These are phyloP conservation scores for Termitomyces sp. DNA, from an alignment of 768 basidiomycete species.

Conservation along the genomic window DNA sequence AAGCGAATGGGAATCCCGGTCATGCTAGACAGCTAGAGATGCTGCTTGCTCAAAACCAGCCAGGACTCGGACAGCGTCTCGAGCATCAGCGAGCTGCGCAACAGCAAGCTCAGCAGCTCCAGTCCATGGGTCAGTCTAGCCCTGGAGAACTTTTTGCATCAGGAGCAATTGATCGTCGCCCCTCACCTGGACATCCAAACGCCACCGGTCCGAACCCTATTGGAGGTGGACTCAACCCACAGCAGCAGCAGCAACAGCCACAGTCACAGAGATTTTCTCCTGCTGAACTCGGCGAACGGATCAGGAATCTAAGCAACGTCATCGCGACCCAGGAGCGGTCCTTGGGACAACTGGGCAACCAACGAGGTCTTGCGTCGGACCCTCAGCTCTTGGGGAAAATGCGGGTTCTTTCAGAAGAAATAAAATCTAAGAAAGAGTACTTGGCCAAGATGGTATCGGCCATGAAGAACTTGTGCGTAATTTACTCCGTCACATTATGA, in stretches of 20 bases:
- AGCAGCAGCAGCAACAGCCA: constrained; percentile 7
- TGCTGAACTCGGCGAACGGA: constrained; percentile 15
- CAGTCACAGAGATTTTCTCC: constrained; percentile 3
- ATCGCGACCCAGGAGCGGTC: constrained; percentile 11
- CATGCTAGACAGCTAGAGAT: constrained; percentile 43
- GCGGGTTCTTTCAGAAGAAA: constrained; percentile 19
- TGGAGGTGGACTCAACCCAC: constrained; percentile 3
- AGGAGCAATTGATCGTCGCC: constrained; percentile 42
- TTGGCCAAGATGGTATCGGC: constrained; percentile 31
- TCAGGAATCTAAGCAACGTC: not conserved
- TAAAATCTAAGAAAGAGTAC: constrained; percentile 34
- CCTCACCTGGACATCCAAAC: constrained; percentile 43
- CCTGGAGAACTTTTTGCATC: constrained; percentile 48
- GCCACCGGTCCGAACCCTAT: constrained; percentile 20
- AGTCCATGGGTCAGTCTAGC: constrained; percentile 35
- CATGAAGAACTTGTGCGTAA: constrained; percentile 33
- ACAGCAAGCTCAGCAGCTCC: constrained; percentile 21
- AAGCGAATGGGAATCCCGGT: constrained; percentile 23
- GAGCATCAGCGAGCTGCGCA: constrained; percentile 24
- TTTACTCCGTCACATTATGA: not conserved
- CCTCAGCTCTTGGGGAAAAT: constrained; percentile 18
- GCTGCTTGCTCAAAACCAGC: constrained; percentile 44
- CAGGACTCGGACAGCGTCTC: constrained; percentile 22
- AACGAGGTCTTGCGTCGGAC: constrained; percentile 15
- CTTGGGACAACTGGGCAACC: constrained; percentile 4